Evolutionary conservation across 1,284 basidiomycete species (phyloP).

Genomic region (Chalciporus sp.): DNA sequence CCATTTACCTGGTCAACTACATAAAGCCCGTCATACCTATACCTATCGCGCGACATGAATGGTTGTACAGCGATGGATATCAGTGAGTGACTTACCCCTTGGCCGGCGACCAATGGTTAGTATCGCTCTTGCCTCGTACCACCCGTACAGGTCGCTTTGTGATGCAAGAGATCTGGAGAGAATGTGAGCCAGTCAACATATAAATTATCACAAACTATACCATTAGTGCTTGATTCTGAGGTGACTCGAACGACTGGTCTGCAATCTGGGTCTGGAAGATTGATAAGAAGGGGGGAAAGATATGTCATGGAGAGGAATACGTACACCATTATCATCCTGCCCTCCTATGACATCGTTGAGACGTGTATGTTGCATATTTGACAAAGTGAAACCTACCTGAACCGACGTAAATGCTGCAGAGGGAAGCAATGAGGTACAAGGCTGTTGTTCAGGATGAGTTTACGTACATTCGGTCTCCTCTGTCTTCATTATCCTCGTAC

Average conservation of each 20-base stretch:
- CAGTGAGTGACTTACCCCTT: slow-evolving; percentile 30
- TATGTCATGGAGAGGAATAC: background rate
- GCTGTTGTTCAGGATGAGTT: background rate
- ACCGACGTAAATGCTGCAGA: slow-evolving; percentile 43
- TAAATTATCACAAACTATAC: slow-evolving; percentile 17
- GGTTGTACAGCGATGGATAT: background rate
- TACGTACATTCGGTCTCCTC: slow-evolving; percentile 42
- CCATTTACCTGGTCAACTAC: slow-evolving; percentile 33
- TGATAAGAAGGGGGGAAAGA: background rate
- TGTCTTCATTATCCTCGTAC: slow-evolving; percentile 45
- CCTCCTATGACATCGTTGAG: slow-evolving; percentile 23
- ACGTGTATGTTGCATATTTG: background rate
- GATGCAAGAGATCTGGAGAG: slow-evolving; percentile 31
- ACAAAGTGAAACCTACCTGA: slow-evolving; percentile 23
- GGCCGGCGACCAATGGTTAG: slow-evolving; percentile 35
- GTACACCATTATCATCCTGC: slow-evolving; percentile 23
- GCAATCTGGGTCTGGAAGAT: slow-evolving; percentile 25
- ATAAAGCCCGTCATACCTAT: slow-evolving; percentile 51
- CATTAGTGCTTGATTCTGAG: slow-evolving; percentile 35
- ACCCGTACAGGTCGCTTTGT: slow-evolving; percentile 44
- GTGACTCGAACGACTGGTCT: slow-evolving; percentile 39
- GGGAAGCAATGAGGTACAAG: background rate
- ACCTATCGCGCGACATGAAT: slow-evolving; percentile 29
- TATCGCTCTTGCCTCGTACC: slow-evolving; percentile 35
- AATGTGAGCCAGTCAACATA: background rate